These are phyloP conservation scores for Candolleomyces eurysporus DNA, from an alignment of 768 basidiomycete species.

Conservation along the genomic window DNA sequence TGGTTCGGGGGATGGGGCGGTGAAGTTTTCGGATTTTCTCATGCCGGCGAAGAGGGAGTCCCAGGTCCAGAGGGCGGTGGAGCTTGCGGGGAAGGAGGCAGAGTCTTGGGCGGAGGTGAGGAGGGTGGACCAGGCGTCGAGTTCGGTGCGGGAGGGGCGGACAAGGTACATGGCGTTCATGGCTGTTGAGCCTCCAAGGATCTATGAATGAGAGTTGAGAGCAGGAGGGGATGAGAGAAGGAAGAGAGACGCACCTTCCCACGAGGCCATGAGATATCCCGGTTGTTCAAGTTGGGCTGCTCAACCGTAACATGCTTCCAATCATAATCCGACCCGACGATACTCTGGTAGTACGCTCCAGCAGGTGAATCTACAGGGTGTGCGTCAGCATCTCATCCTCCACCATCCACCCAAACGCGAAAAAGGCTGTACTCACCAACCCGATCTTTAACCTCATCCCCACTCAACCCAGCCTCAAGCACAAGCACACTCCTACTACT, in stretches of 20 bases:
- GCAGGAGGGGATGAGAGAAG: not conserved
- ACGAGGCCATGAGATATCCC: constrained; percentile 48
- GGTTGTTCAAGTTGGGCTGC: constrained; percentile 40
- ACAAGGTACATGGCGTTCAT: constrained; percentile 64
- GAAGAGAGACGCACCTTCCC: constrained; percentile 40
- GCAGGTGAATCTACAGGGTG: constrained; percentile 20
- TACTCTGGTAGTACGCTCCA: constrained; percentile 46
- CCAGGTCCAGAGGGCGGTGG: constrained; percentile 42
- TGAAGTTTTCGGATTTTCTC: constrained; percentile 57
- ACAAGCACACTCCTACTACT: constrained; percentile 33
- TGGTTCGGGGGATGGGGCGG: constrained; percentile 40
- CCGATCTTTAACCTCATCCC: constrained; percentile 25
- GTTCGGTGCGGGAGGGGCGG: constrained; percentile 44
- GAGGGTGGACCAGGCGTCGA: constrained; percentile 43
- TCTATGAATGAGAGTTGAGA: constrained; percentile 12
- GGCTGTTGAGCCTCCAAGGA: constrained; percentile 60
- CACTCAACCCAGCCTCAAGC: constrained; percentile 36
- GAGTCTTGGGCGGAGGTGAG: constrained; percentile 23
- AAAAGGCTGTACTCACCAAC: constrained; percentile 23
- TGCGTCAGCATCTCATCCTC: not conserved
- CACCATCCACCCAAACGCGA: not conserved
- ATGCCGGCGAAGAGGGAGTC: constrained; percentile 41
- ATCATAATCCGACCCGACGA: constrained; percentile 45
- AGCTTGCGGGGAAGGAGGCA: constrained; percentile 17
- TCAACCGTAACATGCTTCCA: constrained; percentile 46